Base-by-base conservation (phyloP, 768 basidiomycete species). In the Rhodotorula kratochvilovae region DNA sequence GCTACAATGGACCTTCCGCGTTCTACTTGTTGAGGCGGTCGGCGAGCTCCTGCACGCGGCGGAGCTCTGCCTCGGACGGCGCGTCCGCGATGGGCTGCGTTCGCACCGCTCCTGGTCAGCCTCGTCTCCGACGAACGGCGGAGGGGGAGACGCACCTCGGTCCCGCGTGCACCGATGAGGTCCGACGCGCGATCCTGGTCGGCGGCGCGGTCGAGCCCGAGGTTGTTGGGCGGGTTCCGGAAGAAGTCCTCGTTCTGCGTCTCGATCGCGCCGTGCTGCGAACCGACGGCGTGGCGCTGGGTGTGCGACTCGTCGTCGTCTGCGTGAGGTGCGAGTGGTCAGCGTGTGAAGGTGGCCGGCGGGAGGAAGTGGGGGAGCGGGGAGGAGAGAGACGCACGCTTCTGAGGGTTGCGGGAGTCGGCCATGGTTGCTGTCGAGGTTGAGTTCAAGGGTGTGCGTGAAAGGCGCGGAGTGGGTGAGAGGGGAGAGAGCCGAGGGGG, bases 41-140 rank as follows among this genome's bases (percentile, higher is more conserved):
- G 17, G 65, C 65, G 39, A 66, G 57, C n/a, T 43, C 48, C 35
- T 48, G 46, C 17, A 66, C 50, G n/a, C 65, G 56, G 25, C 25
- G 23, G 35, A 17, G 35, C 65, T 66, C 65, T 31, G 50, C 65
- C n/a, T 39, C 57, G 16, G 65, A n/a, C 33, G 19, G 56, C 35
- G 48, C 46, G 57, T 66, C 60, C 25, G 50, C 36, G n/a, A 64
- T 53, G 27, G 58, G 42, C 65, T 66, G 45, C 36, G 42, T 21
- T 35, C 29, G 35, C 5, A 57, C 53, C 31, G 19, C 56, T 23
- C 12, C 7, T 2, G 27, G 25, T 29, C 11, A 3, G 27, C 27
- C 12, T 7, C 21, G 59, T 3, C 27, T n/a, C 31, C n/a, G 11
- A 35, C 6, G 19, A 33, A 35, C 13, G 15, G 7, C 5, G 36